Evolutionary conservation across 257 asterid genomes (phyloP), one percentile per base, ranked within the genome.

Genomic region (Gynochthodes officinalis): DNA sequence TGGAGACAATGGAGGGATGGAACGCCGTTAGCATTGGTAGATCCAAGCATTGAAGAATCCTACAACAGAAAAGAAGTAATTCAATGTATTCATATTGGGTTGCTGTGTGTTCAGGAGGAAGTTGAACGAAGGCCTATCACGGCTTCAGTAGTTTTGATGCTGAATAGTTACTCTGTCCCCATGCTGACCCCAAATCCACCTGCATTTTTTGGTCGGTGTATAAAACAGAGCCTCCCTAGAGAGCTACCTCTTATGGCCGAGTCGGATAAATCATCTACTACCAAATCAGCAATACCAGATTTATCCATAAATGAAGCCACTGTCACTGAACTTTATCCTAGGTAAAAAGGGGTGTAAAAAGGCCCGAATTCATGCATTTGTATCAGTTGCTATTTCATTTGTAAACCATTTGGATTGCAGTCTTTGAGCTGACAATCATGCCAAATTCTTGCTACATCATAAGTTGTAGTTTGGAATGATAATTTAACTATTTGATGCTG

Each of bases 91-190:
- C 82, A 77, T n/a, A 74, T 81, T 5, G 81, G 77, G 3, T 42
- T 77, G 35, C 75, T 81, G 18, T 81, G 82, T 33, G 85, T 81
- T 53, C 76, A 81, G 35, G 80, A 81, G 33, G 76, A 74, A 71
- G 57, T 65, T 10, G 66, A 67, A 1, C 80, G 63, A 35, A 72
- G 85, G 52, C 85, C 85, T 14, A 60, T 73, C 12, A 78, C 75
- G 78, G 76, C 85, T 16, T 70, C 80, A 0, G 64, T 77, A 13
- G 71, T 77, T 55, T 60, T 71, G 6, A 77, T 81, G 80, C 74
- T 81, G 21, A 74, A 50, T 30, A 63, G 73, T 63, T 21, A 43
- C 8, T 21, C 69, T 2, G 8, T 59, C 4, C 25, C 75, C 7
- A 35, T 73, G n/a, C 48, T 66, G 25, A 35, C 68, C 25, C 81